These are phyloP conservation scores for Cordyceps cateniannulata DNA, from an alignment of 2,329 filamentous ascomycete genomes.

Conservation along the genomic window DNA sequence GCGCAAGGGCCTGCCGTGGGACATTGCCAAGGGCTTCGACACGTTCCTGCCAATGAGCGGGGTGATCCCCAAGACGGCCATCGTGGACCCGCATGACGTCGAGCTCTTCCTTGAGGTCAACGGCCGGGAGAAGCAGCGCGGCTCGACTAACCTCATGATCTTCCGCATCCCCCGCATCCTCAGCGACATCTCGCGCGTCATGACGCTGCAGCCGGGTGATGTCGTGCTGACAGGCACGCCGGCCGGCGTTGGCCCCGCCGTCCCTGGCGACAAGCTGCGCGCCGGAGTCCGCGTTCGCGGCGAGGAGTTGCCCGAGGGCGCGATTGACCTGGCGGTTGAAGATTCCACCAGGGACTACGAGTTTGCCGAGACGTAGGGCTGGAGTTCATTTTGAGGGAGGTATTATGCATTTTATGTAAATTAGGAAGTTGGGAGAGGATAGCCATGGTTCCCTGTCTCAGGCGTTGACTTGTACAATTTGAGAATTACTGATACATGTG, in stretches of 20 bases:
- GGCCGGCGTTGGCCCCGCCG: conserved; percentile 85
- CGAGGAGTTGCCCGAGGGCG: conserved; percentile 77
- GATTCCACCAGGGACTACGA: conserved; percentile 72
- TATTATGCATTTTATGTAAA: not conserved
- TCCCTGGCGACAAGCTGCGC: conserved; percentile 79
- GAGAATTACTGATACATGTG: not conserved
- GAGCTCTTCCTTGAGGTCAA: conserved; percentile 86
- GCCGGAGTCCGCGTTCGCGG: conserved; percentile 75
- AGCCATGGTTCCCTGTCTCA: not conserved
- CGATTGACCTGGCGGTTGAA: conserved; percentile 75
- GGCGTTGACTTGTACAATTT: not conserved
- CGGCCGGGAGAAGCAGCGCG: conserved; percentile 67
- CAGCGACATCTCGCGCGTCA: conserved; percentile 88
- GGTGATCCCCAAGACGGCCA: conserved; percentile 70
- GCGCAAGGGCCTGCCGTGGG: conserved; percentile 93
- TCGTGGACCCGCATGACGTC: conserved; percentile 81
- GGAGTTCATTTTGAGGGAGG: not conserved
- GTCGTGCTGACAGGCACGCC: conserved; percentile 95
- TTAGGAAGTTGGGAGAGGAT: not conserved
- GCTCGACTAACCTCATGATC: conserved; percentile 90
- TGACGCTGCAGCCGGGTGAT: conserved; percentile 88
- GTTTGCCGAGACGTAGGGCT: conserved; percentile 61
- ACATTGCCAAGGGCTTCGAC: conserved; percentile 95
- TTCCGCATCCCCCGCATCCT: conserved; percentile 83
- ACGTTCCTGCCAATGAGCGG: conserved; percentile 88